These are phyloP conservation scores for Lentithecium fluviatile DNA, from an alignment of 495 filamentous ascomycete species.

Conservation along the genomic window DNA sequence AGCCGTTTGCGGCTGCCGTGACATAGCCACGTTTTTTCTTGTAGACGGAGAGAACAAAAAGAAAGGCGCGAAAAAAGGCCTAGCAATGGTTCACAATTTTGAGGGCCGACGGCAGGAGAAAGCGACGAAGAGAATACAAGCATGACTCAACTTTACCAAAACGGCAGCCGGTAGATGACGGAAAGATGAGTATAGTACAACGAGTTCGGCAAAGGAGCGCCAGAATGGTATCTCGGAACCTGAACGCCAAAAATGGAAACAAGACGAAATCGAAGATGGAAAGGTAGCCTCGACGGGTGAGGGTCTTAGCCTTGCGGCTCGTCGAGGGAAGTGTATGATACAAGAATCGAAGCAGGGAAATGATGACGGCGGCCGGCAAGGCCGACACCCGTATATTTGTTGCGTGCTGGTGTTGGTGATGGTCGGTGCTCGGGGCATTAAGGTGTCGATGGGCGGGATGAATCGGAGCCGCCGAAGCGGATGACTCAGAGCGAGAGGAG, in stretches of 20 bases:
- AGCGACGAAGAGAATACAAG: constrained; percentile 13
- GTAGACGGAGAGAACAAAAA: neutral
- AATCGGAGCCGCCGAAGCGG: constrained; percentile 5
- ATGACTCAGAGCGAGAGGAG: constrained; percentile 26
- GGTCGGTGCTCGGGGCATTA: constrained; percentile 1
- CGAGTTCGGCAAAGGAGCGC: constrained; percentile 25
- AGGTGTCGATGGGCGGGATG: constrained; percentile 5
- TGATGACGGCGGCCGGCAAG: neutral
- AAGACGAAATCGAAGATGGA: neutral
- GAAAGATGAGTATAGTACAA: constrained; percentile 30
- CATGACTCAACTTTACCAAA: constrained; percentile 1
- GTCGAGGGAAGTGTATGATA: constrained; percentile 32
- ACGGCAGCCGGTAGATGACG: neutral
- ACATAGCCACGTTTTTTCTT: constrained; percentile 26
- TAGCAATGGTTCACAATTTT: constrained; percentile 11
- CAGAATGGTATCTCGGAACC: constrained; percentile 29
- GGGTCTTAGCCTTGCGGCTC: constrained; percentile 18
- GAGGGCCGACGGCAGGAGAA: neutral
- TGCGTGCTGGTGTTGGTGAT: neutral
- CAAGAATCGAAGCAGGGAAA: constrained; percentile 19
- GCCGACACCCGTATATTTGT: neutral
- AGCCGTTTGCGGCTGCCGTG: constrained; percentile 21
- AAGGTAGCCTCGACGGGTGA: constrained; percentile 5
- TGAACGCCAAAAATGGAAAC: constrained; percentile 12
- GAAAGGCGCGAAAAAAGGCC: neutral